Evolutionary conservation across 2,329 filamentous ascomycete genomes (phyloP).

Genomic region (Corynespora cassiicola): DNA sequence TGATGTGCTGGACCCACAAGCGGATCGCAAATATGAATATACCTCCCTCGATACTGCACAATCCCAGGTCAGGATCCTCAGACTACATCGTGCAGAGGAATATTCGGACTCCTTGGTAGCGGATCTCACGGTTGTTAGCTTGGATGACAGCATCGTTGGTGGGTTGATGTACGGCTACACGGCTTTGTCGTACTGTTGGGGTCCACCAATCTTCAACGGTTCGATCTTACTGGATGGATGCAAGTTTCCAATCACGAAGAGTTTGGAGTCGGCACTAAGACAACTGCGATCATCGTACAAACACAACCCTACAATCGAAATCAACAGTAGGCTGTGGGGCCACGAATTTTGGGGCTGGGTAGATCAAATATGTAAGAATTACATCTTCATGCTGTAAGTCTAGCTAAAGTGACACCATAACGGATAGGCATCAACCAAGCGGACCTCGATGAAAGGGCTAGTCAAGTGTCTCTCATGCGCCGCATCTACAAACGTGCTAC

Average conservation of each 20-base stretch:
- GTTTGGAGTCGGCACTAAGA: constrained; percentile 5
- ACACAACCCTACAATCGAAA: no score
- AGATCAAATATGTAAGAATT: constrained; percentile 9
- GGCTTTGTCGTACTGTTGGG: constrained; percentile 6
- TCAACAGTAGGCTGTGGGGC: no score
- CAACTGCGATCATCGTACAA: no score
- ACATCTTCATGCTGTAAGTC: no score
- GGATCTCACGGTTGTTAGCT: constrained; percentile 1
- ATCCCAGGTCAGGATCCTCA: constrained; percentile 4
- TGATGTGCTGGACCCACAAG: no score
- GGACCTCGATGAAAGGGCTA: constrained; percentile 9
- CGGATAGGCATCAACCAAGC: constrained; percentile 12
- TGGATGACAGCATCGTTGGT: constrained; percentile 3
- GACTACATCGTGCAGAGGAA: background rate
- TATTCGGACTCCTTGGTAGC: constrained; percentile 4
- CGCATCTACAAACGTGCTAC: constrained; percentile 13
- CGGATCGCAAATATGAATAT: constrained; percentile 9
- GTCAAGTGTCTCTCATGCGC: constrained; percentile 15
- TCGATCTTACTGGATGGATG: constrained; percentile 1
- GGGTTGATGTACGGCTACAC: background rate
- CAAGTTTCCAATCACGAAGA: constrained; percentile 3
- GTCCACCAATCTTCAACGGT: background rate
- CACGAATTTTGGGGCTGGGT: constrained; percentile 4
- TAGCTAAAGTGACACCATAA: background rate
- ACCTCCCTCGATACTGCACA: constrained; percentile 1